phyloP scores from a whole-genome alignment of 2,329 filamentous ascomycete genomes.

The Aaosphaeria pasadenensis region DNA sequence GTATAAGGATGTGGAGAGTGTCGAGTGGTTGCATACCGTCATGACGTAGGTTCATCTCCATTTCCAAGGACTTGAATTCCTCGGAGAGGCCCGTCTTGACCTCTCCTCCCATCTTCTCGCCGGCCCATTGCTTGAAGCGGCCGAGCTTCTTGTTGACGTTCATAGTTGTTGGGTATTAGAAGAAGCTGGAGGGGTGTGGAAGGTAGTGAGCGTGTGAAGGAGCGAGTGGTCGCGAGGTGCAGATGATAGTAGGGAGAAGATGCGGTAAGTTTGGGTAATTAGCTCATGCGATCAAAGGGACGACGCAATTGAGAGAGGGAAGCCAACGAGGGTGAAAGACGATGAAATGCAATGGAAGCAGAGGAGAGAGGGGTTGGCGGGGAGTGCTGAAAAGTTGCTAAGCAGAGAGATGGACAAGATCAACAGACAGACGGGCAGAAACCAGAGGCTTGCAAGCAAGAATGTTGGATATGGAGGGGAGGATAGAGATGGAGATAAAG shows the following conservation, averaged over 20 bases:
- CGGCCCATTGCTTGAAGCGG: slow-evolving; percentile 96
- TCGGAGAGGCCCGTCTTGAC: slow-evolving; percentile 83
- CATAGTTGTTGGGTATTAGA: slow-evolving; percentile 36
- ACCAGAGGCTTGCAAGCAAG: too few species aligned
- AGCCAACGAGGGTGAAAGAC: too few species aligned
- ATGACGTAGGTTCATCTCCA: slow-evolving; percentile 84
- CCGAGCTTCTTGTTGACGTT: slow-evolving; percentile 85
- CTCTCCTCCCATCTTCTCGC: slow-evolving; percentile 92
- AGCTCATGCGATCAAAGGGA: too few species aligned
- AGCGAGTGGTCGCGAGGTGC: background rate
- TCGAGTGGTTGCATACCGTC: slow-evolving; percentile 60
- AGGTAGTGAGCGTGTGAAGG: background rate
- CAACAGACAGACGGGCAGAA: too few species aligned
- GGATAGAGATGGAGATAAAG: background rate
- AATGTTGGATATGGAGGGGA: background rate
- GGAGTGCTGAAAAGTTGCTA: too few species aligned
- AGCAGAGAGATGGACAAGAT: too few species aligned
- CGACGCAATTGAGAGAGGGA: too few species aligned
- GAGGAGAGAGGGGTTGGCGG: too few species aligned
- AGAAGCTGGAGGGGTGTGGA: background rate
- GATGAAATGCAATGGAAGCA: too few species aligned
- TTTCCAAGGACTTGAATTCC: slow-evolving; percentile 85
- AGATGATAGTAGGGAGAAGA: too few species aligned
- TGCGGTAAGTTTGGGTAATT: too few species aligned
- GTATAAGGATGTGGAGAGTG: slow-evolving; percentile 4